Percentiles rank a stretch among this genome's conserved stretches.
Evolutionary conservation across 129 eudicot species (phyloP).

Genomic region (Flaveria bidentis): DNA sequence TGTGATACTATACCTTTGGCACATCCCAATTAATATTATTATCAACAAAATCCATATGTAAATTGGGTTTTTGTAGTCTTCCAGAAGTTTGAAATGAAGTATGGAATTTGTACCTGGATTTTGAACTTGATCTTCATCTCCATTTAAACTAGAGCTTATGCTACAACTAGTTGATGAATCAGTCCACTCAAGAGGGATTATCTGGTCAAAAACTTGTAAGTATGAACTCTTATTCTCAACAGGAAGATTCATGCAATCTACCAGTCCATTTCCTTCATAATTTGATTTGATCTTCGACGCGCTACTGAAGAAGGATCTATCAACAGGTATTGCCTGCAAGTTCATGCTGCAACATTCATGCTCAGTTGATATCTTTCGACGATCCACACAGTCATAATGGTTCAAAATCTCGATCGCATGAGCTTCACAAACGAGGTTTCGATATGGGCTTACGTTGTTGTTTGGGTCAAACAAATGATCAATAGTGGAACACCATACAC

Average conservation of each 20-base stretch:
- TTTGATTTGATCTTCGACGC: constrained; percentile 4
- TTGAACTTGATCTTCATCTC: constrained; percentile 11
- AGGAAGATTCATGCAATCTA: constrained; percentile 17
- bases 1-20: no score
- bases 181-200: constrained; percentile 41
- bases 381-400: constrained; percentile 20
- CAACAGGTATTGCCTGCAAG: constrained; percentile 8
- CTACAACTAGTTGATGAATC: constrained; percentile 44
- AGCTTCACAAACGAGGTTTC: constrained; percentile 42
- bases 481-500: constrained; percentile 48
- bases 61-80: no score
- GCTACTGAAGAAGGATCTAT: neutral
- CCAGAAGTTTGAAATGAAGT: no score
- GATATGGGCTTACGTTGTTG: constrained; percentile 24
- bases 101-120: constrained; percentile 15
- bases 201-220: constrained; percentile 40
- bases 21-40: no score
- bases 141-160: constrained; percentile 25
- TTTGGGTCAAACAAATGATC: constrained; percentile 49
- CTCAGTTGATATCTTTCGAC: constrained; percentile 13
- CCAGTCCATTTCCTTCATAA: constrained; percentile 19
- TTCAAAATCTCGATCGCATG: constrained; percentile 44
- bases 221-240: constrained; percentile 37
- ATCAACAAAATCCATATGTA: no score
- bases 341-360: constrained; percentile 17